A percentile compares a stretch with the other conserved stretches of the same genome.
phyloP scores from a whole-genome alignment of 2,329 filamentous ascomycete species.

The Lizonia empirigonia region DNA sequence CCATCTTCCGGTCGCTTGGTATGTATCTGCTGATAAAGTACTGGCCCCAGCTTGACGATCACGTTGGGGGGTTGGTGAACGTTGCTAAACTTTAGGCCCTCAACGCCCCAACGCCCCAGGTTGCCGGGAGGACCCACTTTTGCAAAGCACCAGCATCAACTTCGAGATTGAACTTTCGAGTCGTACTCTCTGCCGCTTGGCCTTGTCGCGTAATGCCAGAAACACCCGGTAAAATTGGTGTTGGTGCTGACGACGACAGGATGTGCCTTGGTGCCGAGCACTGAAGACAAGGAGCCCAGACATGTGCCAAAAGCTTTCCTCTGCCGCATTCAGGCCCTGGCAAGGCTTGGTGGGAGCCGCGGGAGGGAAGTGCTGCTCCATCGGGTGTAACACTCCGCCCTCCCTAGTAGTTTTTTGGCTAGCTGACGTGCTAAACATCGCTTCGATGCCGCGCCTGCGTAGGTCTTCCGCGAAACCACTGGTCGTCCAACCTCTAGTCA shows the following conservation, averaged over 20 bases:
- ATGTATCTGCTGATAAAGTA: slow-evolving; percentile 3
- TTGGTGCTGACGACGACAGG: not conserved
- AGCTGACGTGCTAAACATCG: slow-evolving; percentile 19
- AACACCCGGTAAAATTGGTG: slow-evolving; percentile 3
- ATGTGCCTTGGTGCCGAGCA: not conserved
- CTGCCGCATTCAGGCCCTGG: slow-evolving; percentile 17
- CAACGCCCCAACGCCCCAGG: slow-evolving; percentile 12
- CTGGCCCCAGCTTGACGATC: slow-evolving; percentile 10
- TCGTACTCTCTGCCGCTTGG: not conserved
- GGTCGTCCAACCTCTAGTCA: slow-evolving; percentile 10
- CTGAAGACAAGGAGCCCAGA: slow-evolving; percentile 29
- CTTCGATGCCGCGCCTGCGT: slow-evolving; percentile 18
- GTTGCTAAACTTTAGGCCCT: slow-evolving; percentile 2
- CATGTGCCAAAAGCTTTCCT: slow-evolving; percentile 34
- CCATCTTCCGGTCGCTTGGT: not conserved
- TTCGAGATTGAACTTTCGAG: not conserved
- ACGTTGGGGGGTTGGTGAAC: slow-evolving; percentile 9
- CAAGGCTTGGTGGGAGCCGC: slow-evolving; percentile 29
- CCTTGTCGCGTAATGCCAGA: not conserved
- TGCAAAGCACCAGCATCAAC: not conserved
- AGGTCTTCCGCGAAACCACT: slow-evolving; percentile 12
- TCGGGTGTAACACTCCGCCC: slow-evolving; percentile 22
- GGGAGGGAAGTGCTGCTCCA: slow-evolving; percentile 18
- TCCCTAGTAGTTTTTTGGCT: slow-evolving; percentile 24
- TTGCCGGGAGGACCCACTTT: slow-evolving; percentile 9